Base-by-base conservation (phyloP, 2,329 filamentous ascomycete species). In the Xylaria sp. region DNA sequence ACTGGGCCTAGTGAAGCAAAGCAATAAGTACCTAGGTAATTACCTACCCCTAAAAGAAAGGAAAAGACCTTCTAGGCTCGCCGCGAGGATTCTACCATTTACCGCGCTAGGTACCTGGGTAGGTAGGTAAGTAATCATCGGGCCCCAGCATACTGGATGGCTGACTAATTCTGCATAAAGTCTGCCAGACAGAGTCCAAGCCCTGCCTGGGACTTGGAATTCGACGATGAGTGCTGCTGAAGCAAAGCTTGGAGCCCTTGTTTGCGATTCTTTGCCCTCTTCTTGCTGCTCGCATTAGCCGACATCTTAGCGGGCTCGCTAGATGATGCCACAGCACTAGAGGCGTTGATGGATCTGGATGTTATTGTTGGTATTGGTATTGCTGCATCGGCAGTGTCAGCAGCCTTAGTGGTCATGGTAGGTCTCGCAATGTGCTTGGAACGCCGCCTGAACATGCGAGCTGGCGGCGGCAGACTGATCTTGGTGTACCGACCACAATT, bases 221-320 rank as follows among this genome's bases (percentile, higher is more conserved):
- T 80, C 13, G 81, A 73, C 4, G 80, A 73, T 70, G n/a, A n/a
- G n/a, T 87, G 86, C 55, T 84, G 83, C 56, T 84, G 83, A n/a
- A 92, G 80, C 46, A 92, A 77, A 59, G 89, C 88, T 76, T 90
- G 87, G n/a, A 92, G 80, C 0, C 88, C 89, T 39, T 87, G 86
- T 78, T 91, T 92, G 67, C 89, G 83, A 68, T 81, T 86, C 79
- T 89, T 91, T 36, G 89, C 87, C 58, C 89, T 83, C 80, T 90
- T 90, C 79, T 88, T 90, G 80, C 87, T 90, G 78, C 80, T 87
- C 8, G 86, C 84, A 75, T 87, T 89, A 39, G 84, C 80, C 1
- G 83, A 81, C 18, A 72, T 53, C 46, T 77, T 78, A 3, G 69
- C 60, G 67, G 73, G 68, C 78, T 73, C 75, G 82, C 60, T 78